These are phyloP conservation scores for Begonia masoniana DNA, from an alignment of 306 rosid species.

Conservation along the genomic window DNA sequence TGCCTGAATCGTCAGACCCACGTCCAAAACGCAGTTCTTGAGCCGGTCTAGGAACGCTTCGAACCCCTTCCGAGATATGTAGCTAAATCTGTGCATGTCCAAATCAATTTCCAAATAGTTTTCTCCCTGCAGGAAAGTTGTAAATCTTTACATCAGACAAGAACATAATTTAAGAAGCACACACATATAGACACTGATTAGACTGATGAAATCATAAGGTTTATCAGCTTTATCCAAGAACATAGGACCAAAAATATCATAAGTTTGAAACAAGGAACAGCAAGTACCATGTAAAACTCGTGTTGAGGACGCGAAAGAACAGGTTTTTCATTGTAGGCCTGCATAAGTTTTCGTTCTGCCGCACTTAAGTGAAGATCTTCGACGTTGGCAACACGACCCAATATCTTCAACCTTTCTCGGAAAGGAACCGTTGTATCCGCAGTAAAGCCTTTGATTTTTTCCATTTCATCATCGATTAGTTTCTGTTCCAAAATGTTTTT, in stretches of 20 bases:
- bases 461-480: slow-evolving; percentile 81
- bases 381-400: slow-evolving; percentile 75
- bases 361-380: slow-evolving; percentile 84
- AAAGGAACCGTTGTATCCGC: slow-evolving; percentile 59
- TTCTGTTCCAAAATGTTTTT: slow-evolving; percentile 26
- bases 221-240: no score
- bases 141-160: no score
- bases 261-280: no score
- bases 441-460: slow-evolving; percentile 87
- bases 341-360: slow-evolving; percentile 81
- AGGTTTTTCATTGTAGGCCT: slow-evolving; percentile 97
- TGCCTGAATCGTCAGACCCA: slow-evolving; percentile 98
- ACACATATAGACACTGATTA: no score
- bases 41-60: slow-evolving; percentile 85
- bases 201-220: no score
- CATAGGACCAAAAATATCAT: no score
- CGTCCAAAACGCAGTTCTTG: slow-evolving; percentile 64
- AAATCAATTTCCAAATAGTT: slow-evolving; percentile 92
- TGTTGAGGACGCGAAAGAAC: slow-evolving; percentile 99
- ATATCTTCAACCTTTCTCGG: slow-evolving; percentile 84
- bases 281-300: slow-evolving; percentile 56
- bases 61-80: slow-evolving; percentile 89
- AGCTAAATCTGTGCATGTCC: slow-evolving; percentile 97
- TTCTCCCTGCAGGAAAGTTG: slow-evolving; percentile 41
- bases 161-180: no score